These are phyloP conservation scores for Scheffersomyces illinoinensis DNA, from an alignment of 1,139 yeast species.

Conservation along the genomic window DNA sequence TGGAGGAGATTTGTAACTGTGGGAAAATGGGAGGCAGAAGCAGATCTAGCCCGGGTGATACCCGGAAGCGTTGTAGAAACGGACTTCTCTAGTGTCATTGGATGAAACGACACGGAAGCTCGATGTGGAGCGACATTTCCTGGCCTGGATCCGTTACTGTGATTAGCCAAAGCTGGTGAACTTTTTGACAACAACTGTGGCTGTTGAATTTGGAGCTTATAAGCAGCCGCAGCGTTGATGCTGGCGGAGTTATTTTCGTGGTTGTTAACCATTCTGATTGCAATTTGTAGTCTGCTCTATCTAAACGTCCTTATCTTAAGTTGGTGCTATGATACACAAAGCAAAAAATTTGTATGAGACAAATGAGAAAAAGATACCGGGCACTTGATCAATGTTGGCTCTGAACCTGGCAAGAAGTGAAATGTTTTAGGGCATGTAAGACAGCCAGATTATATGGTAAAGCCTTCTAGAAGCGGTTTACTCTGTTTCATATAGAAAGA, in stretches of 20 bases:
- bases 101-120: constrained; percentile 1
- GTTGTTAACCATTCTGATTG: neutral
- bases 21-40: constrained; percentile 1
- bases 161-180: neutral
- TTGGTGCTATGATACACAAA: neutral
- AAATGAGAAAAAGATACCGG: neutral
- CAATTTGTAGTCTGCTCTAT: neutral
- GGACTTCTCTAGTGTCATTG: neutral
- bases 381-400: neutral
- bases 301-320: neutral
- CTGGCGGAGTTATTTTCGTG: neutral
- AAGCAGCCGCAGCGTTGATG: neutral
- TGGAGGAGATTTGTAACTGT: neutral
- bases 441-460: neutral
- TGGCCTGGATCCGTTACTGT: neutral
- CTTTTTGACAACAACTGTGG: neutral
- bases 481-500: neutral
- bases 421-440: neutral
- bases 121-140: neutral
- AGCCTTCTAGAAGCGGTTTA: neutral
- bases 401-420: neutral
- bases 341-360: neutral
- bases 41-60: constrained; percentile 5
- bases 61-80: neutral
- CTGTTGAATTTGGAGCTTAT: neutral